These are phyloP conservation scores for Heterobasidion irregulare DNA, from an alignment of 1,284 basidiomycete species.

Conservation along the genomic window DNA sequence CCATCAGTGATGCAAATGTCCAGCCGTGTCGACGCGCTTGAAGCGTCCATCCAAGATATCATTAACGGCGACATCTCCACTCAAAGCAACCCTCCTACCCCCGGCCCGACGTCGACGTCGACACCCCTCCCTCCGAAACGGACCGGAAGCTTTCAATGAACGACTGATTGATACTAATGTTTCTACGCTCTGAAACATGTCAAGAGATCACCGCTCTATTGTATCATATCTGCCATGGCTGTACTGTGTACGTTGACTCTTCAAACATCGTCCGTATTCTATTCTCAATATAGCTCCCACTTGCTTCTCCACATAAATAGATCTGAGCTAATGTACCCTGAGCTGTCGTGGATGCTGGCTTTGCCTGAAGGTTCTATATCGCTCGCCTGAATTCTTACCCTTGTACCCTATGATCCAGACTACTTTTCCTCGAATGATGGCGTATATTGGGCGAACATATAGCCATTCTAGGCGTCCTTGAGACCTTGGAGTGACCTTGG, in stretches of 20 bases:
- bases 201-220: no score
- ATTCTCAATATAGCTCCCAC: neutral
- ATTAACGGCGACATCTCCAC: constrained; percentile 56
- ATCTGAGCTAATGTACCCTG: no score
- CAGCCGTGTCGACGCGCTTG: constrained; percentile 70
- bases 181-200: neutral
- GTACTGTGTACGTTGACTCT: neutral
- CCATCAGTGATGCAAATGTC: constrained; percentile 76
- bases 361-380: no score
- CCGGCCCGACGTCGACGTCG: neutral
- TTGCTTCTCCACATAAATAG: no score
- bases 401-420: no score
- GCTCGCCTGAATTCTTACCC: no score
- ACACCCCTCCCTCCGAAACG: constrained; percentile 3
- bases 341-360: no score
- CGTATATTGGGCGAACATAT: no score
- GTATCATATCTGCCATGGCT: neutral
- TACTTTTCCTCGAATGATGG: no score
- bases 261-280: neutral
- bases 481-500: no score
- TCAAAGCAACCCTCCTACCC: constrained; percentile 8
- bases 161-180: neutral
- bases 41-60: constrained; percentile 76
- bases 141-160: neutral
- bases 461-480: no score